Evolutionary conservation across 208 protist genomes (phyloP).

Genomic region (Crithidia mellificae): DNA sequence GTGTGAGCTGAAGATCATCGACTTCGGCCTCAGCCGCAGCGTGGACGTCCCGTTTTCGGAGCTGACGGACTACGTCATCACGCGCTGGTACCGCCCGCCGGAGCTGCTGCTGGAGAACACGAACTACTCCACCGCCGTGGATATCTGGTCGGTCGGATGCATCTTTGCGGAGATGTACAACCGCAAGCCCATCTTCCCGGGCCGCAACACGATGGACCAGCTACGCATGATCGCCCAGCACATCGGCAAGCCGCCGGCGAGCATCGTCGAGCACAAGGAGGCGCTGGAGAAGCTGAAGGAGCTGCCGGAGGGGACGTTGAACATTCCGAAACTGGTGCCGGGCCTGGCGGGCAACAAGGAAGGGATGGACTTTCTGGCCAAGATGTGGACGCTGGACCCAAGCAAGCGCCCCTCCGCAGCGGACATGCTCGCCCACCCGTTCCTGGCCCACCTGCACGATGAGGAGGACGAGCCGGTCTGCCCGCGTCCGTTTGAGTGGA

Average conservation of each 20-base stretch:
- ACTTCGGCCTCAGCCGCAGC: conserved; percentile 93
- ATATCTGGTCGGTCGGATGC: conserved; percentile 92
- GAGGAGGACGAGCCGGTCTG: conserved; percentile 82
- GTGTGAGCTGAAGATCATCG: conserved; percentile 97
- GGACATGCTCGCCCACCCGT: conserved; percentile 91
- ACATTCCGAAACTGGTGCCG: too few species aligned
- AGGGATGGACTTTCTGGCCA: conserved; percentile 89
- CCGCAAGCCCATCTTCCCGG: conserved; percentile 85
- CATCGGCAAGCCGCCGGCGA: conserved; percentile 87
- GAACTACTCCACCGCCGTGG: conserved; percentile 89
- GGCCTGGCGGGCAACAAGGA: conserved; percentile 62
- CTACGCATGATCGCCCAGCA: conserved; percentile 93
- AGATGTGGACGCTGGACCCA: conserved; percentile 94
- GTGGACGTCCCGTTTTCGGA: conserved; percentile 85
- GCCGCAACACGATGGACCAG: conserved; percentile 89
- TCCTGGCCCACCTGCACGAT: conserved; percentile 85
- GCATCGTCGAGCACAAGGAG: conserved; percentile 62
- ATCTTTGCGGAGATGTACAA: conserved; percentile 90
- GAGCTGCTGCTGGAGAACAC: conserved; percentile 93
- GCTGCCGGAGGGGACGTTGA: too few species aligned
- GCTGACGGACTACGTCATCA: conserved; percentile 95
- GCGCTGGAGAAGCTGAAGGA: conserved; percentile 91
- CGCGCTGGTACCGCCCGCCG: conserved; percentile 95
- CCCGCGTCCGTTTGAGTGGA: conserved; percentile 64
- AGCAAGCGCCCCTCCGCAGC: conserved; percentile 89